phyloP scores from a whole-genome alignment of 768 basidiomycete genomes.

The Lentinula detonsa region DNA sequence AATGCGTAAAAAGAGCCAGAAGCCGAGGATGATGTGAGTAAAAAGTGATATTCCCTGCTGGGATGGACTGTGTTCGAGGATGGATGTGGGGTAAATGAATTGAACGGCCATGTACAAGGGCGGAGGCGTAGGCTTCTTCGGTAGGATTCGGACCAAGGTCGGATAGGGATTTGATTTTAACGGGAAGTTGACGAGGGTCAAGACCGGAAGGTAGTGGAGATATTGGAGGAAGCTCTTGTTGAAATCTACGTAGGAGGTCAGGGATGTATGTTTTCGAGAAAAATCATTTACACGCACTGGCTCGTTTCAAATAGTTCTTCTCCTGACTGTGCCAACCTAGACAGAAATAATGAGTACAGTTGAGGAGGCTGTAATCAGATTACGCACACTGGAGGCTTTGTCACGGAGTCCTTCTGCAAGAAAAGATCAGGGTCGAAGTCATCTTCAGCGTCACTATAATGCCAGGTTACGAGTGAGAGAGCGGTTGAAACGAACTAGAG shows the following conservation, averaged over 20 bases:
- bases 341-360: neutral
- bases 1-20: constrained; percentile 78
- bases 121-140: constrained; percentile 46
- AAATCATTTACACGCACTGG: neutral
- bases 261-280: neutral
- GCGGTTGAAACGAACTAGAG: neutral
- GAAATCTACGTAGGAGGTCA: neutral
- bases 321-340: neutral
- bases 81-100: constrained; percentile 50
- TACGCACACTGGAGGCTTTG: neutral
- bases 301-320: neutral
- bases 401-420: neutral
- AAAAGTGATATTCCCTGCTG: constrained; percentile 79
- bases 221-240: neutral
- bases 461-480: no score
- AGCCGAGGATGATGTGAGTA: constrained; percentile 64
- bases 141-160: constrained; percentile 21
- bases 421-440: neutral
- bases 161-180: constrained; percentile 10
- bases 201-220: constrained; percentile 8
- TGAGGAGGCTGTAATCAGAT: neutral
- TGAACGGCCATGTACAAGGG: constrained; percentile 57
- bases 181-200: constrained; percentile 11
- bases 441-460: neutral
- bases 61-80: constrained; percentile 59